phyloP scores from a whole-genome alignment of 2,329 filamentous ascomycete species.

The Sporothrix dimorphospora region DNA sequence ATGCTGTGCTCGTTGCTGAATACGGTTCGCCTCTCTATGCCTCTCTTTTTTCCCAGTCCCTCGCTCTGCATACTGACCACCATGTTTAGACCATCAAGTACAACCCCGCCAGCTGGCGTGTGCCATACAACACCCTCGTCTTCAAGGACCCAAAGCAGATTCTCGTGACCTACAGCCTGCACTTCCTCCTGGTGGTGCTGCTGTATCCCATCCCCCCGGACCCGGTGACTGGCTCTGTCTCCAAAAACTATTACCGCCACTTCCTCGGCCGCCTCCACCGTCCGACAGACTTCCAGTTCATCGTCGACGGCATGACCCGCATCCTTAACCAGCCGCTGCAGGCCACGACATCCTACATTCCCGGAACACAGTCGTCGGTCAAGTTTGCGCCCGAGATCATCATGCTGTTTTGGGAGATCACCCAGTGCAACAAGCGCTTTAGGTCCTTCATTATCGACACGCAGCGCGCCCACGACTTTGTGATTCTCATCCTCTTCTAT shows the following conservation, averaged over 20 bases:
- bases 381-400: slow-evolving; percentile 95
- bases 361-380: slow-evolving; percentile 76
- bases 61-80: slow-evolving; percentile 26
- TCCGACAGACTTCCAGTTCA: slow-evolving; percentile 95
- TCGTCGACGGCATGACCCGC: slow-evolving; percentile 90
- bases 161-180: slow-evolving; percentile 87
- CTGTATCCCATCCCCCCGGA: slow-evolving; percentile 76
- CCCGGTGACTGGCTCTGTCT: slow-evolving; percentile 44
- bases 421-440: slow-evolving; percentile 97
- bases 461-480: slow-evolving; percentile 87
- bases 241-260: slow-evolving; percentile 92
- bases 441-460: slow-evolving; percentile 96
- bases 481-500: slow-evolving; percentile 89
- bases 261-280: slow-evolving; percentile 88
- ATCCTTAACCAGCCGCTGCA: slow-evolving; percentile 92
- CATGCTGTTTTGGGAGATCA: slow-evolving; percentile 95
- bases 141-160: slow-evolving; percentile 90
- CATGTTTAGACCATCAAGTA: slow-evolving; percentile 83
- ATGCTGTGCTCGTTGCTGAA: slow-evolving; percentile 91
- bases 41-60: not conserved
- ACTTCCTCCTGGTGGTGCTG: slow-evolving; percentile 82
- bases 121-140: slow-evolving; percentile 90
- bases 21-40: slow-evolving; percentile 70
- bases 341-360: slow-evolving; percentile 84
- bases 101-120: slow-evolving; percentile 89